Evolutionary conservation across 1,284 basidiomycete genomes (phyloP), one percentile per base, ranked within the genome.

Genomic region (Xerocomus subilludens): DNA sequence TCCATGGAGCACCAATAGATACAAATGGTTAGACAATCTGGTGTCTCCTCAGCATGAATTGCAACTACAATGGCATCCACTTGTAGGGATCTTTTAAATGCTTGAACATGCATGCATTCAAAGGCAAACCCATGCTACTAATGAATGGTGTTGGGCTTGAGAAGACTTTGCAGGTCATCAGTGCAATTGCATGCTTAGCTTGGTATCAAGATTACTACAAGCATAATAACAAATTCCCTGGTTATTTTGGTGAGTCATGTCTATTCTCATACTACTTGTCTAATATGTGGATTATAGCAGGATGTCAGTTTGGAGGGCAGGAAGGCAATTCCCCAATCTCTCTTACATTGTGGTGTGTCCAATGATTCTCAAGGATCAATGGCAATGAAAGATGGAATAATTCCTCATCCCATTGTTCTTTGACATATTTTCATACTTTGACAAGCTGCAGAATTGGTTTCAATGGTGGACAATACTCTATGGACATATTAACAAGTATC

Each of bases 101-200:
- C 25, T 79, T 0, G 30, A 79, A 25, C 18, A 45, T 0, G 64
- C 42, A 45, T 0, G 64, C 42, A 0, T 70, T 79, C 20, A 7
- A 74, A 2, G 56, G 67, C 3, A 0, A 33, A 4, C 72, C 74
- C 0, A 35, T 78, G 0, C 35, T 78, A 2, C 35, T 79, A 4
- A 78, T 79, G 78, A 73, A 79, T n/a, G 73, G 67, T 3, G 70
- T 78, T 14, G 68, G 77, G 0, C 72, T 78, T 11, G 74, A 77
- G 2, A 79, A 78, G 56, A 70, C 74, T 0, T 65, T 79, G 2
- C 78, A 79, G 13, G 72, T 73, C 10, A 38, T 78, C 1, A 69
- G 73, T 2, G 33, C 71, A 7, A 69, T 79, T 4, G 67, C 72
- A 4, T 68, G 36, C 18, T 30, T 73, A 4, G 4, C 68, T 1